Evolutionary conservation across 345 rosid species (phyloP), one percentile per base, ranked within the genome.

Genomic region (Rubroshorea leprosula): DNA sequence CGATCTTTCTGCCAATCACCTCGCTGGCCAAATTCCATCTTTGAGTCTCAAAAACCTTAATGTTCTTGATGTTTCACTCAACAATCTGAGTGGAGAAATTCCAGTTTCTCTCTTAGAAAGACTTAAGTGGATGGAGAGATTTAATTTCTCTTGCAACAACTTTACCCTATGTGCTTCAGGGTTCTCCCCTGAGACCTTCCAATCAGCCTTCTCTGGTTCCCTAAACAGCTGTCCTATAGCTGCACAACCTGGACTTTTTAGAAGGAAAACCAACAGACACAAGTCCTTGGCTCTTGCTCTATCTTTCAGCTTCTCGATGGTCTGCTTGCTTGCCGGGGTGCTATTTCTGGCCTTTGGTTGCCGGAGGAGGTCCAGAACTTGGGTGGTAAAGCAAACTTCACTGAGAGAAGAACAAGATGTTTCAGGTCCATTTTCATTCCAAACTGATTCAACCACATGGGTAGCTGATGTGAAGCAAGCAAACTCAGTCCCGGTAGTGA

Each of bases 381-480:
- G 85, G 82, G 78, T 70, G 20, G 80, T 74, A 44, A 88, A 84
- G 68, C 90, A 80, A 65, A 61, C 76, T 19, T 72, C 88, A 3
- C 80, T 67, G n/a, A 88, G 78, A 57, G 98, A 91, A 55, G 98
- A 84, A 52, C 88, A 74, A 55, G 78, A 66, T 25, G 74, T 88
- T 66, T 86, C 95, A 0, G 96, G 96, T 23, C 93, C 98, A 0
- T 88, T 91, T 58, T 84, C 93, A 0, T 91, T 88, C 75, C 90
- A 91, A 60, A 83, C 95, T 0, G 96, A 91, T 81, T 91, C 96
- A 1, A 82, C 89, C 6, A 88, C 89, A 26, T 88, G 96, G 96
- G 84, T 91, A 1, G 98, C 96, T 24, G 95, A 86, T 78, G 89
- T 91, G 50, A 91, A 88, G 79, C 90, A 84, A 61, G 92, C 96